Base-by-base conservation (phyloP, 495 filamentous ascomycete genomes). In the Annulohypoxylon bovei region DNA sequence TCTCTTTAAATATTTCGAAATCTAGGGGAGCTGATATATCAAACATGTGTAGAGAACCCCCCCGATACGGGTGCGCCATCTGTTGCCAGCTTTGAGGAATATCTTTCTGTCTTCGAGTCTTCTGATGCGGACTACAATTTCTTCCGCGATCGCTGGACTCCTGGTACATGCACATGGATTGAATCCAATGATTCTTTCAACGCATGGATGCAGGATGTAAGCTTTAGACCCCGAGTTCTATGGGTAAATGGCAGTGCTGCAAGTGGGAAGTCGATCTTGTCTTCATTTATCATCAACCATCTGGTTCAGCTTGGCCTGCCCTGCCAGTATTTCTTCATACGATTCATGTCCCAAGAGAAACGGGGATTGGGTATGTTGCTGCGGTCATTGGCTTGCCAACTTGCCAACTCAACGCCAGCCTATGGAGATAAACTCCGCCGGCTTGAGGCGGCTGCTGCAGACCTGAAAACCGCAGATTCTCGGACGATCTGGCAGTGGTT, bases 91-190 rank as follows among this genome's bases (percentile, higher is more conserved):
- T 50, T 50, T 8, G 46, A 50, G 3, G 46, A 50, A 28, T 50
- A 50, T 7, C 46, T 50, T 27, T 50, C 60, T 1, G 63, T 79
- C 50, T 47, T 59, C 2, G 71, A 77, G n/a, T 14, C 55, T 32
- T 72, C 75, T 0, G 65, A 76, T 20, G 55, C 77, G 20, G 82
- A 84, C 23, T 79, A 79, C 49, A 68, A 70, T 16, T 73, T 76
- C n/a, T 76, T 82, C 53, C 72, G 74, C 7, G 76, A 81, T 8
- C 75, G 71, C 18, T 79, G 80, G 75, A 62, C 77, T 12, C 53
- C 58, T 3, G 82, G 81, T 33, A 79, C 80, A 1, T 82, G 77
- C 27, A 23, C 71, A 16, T 82, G 80, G 80, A 64, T 82, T 28
- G 28, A 73, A 1, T 22, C 70, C 9, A 60, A 75, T 22, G 39